Base-by-base conservation (phyloP, 176 grass and related monocot genomes). In the Aegilops sharonensis region DNA sequence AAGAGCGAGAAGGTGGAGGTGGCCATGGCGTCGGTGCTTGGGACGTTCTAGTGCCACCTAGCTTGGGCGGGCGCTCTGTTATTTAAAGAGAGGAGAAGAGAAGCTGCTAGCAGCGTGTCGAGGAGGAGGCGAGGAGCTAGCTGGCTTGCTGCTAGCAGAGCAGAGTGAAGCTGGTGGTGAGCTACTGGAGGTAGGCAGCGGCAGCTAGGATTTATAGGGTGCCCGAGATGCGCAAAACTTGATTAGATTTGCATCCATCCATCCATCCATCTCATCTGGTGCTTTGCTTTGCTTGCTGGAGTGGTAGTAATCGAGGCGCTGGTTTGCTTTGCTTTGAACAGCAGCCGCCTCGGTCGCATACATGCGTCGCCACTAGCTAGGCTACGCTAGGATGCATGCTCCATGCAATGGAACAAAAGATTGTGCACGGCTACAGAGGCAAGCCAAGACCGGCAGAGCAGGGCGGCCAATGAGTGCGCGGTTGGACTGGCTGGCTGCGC, bases 1-100 rank as follows among this genome's bases (percentile, higher is more conserved):
- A 91, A 88, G 23, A 91, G 78, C 2, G 86, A 72, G 86, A 85
- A 88, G 18, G 63, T 45, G 59, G 75, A 77, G n/a, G 88, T 79
- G 4, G 68, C 47, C 82, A 82, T 72, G 36, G 64, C 61, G 0
- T 15, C 2, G 10, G 64, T 0, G 52, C 1, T 31, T 9, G 1
- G 0, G 56, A 14, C 54, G 85, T n/a, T 61, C 78, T 81, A 37
- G 20, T 45, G 21, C 1, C 14, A 1, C 1, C 15, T 73, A 73
- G n/a, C 6, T 52, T 3, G 0, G 6, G 42, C 42, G 0, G 6
- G 42, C 42, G 0, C 47, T 56, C 31, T 76, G 2, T 50, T 79
- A 60, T 80, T 84, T 48, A 86, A 87, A 48, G 40, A 17, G 72
- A 59, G 8, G 72, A 57, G 52, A 54, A 1, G 54, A 20, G 56